Evolutionary conservation across 768 basidiomycete genomes (phyloP).

Genomic region (Neoboletus brunneissimus): DNA sequence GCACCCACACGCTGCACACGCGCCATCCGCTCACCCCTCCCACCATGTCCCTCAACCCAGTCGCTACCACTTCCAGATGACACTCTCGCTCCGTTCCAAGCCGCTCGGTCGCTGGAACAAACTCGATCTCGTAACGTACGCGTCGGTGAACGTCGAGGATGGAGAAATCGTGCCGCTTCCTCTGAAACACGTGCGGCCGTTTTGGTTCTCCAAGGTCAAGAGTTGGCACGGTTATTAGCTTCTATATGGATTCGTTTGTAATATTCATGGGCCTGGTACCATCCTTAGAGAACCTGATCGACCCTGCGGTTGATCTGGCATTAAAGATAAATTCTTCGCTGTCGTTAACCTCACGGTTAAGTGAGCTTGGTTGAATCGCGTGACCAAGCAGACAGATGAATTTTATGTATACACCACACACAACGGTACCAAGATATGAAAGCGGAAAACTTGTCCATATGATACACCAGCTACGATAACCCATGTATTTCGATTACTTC

Average conservation of each 20-base stretch:
- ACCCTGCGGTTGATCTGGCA: not conserved
- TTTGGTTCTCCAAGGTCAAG: conserved; percentile 90
- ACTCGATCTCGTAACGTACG: conserved; percentile 69
- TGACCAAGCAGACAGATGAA: not conserved
- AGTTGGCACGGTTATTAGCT: conserved; percentile 47
- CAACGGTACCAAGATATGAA: not conserved
- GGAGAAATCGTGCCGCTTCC: conserved; percentile 69
- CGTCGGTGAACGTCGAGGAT: conserved; percentile 70
- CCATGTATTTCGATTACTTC: conserved; percentile 33
- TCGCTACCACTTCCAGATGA: conserved; percentile 75
- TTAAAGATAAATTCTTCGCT: not conserved
- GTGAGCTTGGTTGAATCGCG: not conserved
- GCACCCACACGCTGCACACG: conserved; percentile 5
- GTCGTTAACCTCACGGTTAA: not conserved
- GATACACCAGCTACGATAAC: conserved; percentile 30
- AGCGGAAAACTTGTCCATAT: conserved; percentile 19
- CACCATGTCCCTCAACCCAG: conserved; percentile 17
- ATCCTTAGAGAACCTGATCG: not conserved
- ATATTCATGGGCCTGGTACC: not conserved
- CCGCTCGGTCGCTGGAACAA: conserved; percentile 81
- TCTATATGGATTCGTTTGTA: not conserved
- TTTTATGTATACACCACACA: no score
- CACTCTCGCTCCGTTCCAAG: conserved; percentile 64
- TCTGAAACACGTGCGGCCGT: conserved; percentile 83
- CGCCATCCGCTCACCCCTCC: conserved; percentile 6